Evolutionary conservation across 1,139 yeast species (phyloP).

Genomic region (Pichia sp.): DNA sequence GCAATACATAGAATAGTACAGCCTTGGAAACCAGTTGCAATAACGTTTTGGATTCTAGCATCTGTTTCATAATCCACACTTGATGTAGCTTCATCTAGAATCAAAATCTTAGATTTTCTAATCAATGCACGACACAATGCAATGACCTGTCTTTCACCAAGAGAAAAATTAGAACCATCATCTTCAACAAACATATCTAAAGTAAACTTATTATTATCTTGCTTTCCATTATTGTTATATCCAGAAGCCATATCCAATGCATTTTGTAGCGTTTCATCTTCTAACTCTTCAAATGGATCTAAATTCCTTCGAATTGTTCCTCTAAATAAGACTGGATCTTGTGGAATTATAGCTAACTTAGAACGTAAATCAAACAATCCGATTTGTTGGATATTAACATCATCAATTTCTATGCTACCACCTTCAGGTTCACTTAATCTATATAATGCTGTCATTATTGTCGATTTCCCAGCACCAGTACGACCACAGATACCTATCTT

Average conservation of each 20-base stretch:
- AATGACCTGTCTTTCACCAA: constrained; percentile 50
- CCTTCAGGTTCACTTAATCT: constrained; percentile 32
- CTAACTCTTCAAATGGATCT: constrained; percentile 35
- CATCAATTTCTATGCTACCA: constrained; percentile 33
- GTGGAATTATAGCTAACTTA: constrained; percentile 38
- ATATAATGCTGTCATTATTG: constrained; percentile 39
- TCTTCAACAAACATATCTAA: constrained; percentile 42
- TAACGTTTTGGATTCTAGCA: constrained; percentile 44
- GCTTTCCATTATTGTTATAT: constrained; percentile 1
- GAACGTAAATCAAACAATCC: constrained; percentile 34
- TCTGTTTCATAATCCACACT: constrained; percentile 55
- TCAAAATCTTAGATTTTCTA: constrained; percentile 43
- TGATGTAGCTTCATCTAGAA: constrained; percentile 52
- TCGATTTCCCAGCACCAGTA: constrained; percentile 42
- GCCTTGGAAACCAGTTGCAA: constrained; percentile 38
- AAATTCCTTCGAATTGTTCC: constrained; percentile 37
- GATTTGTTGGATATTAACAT: constrained; percentile 31
- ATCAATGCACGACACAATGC: constrained; percentile 51
- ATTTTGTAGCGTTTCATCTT: constrained; percentile 40
- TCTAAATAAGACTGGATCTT: constrained; percentile 39
- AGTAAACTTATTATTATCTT: constrained; percentile 38
- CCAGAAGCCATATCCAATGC: constrained; percentile 40
- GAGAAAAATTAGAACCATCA: constrained; percentile 44
- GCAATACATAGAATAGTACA: constrained; percentile 54
- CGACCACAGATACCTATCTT: constrained; percentile 41